phyloP scores from a whole-genome alignment of 257 asterid species.

The Solanum sitiens region DNA sequence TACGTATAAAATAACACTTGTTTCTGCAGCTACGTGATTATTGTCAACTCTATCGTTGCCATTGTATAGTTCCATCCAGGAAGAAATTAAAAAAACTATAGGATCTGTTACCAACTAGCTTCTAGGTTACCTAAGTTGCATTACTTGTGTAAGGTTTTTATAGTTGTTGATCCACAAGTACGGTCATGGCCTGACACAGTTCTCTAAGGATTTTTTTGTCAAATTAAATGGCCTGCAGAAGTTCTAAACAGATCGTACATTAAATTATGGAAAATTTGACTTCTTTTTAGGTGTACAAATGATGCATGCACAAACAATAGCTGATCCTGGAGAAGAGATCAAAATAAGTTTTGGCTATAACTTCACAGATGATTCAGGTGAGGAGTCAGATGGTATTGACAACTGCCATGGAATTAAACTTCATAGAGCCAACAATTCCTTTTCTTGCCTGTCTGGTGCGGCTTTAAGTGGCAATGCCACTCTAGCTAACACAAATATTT shows the following conservation, averaged over 20 bases:
- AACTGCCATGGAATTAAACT: conserved; percentile 44
- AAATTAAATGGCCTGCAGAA: neutral
- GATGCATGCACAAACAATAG: conserved; percentile 34
- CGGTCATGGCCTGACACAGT: neutral
- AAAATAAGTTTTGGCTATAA: conserved; percentile 86
- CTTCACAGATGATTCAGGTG: conserved; percentile 39
- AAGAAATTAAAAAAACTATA: neutral
- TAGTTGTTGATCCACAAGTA: neutral
- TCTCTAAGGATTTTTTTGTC: neutral
- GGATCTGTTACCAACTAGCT: neutral
- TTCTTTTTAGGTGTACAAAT: conserved; percentile 24
- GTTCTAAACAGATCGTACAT: neutral
- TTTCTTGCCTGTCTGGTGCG: conserved; percentile 91
- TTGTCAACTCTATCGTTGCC: neutral
- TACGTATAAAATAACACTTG: neutral
- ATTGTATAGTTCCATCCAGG: neutral
- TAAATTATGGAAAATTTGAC: neutral
- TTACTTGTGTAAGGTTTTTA: neutral
- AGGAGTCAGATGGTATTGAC: conserved; percentile 37
- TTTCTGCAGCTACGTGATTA: neutral
- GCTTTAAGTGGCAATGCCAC: conserved; percentile 91
- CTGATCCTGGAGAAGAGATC: conserved; percentile 44
- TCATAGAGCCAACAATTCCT: conserved; percentile 51
- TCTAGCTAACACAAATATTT: conserved; percentile 83
- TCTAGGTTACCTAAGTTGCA: neutral